A percentile compares a stretch with the other conserved stretches of the same genome.
These are phyloP conservation scores for Sporisorium exsertum DNA, from an alignment of 1,284 basidiomycete species.

Conservation along the genomic window DNA sequence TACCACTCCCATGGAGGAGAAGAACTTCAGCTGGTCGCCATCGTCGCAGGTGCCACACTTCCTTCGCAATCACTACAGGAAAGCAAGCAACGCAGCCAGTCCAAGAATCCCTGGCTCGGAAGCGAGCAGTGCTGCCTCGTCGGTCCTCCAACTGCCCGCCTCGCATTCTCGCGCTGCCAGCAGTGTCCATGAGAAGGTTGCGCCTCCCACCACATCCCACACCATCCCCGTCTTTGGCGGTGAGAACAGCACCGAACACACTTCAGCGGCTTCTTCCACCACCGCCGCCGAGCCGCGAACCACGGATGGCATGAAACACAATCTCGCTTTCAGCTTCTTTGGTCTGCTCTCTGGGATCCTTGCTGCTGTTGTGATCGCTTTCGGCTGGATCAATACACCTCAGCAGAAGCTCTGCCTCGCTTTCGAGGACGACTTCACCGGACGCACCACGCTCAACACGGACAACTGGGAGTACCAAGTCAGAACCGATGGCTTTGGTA, in stretches of 20 bases:
- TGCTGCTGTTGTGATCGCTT: constrained; percentile 28
- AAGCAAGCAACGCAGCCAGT: constrained; percentile 3
- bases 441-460: constrained; percentile 23
- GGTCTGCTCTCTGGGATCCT: constrained; percentile 26
- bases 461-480: constrained; percentile 78
- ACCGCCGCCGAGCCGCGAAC: constrained; percentile 11
- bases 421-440: constrained; percentile 27
- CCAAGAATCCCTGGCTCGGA: constrained; percentile 17
- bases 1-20: constrained; percentile 23
- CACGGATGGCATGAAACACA: constrained; percentile 26
- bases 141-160: constrained; percentile 18
- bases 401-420: constrained; percentile 34
- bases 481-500: constrained; percentile 86
- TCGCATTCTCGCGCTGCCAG: constrained; percentile 17
- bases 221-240: constrained; percentile 15
- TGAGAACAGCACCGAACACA: neutral
- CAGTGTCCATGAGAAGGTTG: constrained; percentile 18
- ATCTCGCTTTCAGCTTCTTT: constrained; percentile 34
- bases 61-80: constrained; percentile 30
- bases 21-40: constrained; percentile 30
- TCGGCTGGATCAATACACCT: constrained; percentile 37
- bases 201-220: constrained; percentile 1
- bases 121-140: constrained; percentile 25
- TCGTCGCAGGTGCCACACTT: constrained; percentile 35
- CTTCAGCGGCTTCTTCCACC: constrained; percentile 14